Evolutionary conservation across 2,329 filamentous ascomycete species (phyloP).

Genomic region (Dryadomyces sulphureus): DNA sequence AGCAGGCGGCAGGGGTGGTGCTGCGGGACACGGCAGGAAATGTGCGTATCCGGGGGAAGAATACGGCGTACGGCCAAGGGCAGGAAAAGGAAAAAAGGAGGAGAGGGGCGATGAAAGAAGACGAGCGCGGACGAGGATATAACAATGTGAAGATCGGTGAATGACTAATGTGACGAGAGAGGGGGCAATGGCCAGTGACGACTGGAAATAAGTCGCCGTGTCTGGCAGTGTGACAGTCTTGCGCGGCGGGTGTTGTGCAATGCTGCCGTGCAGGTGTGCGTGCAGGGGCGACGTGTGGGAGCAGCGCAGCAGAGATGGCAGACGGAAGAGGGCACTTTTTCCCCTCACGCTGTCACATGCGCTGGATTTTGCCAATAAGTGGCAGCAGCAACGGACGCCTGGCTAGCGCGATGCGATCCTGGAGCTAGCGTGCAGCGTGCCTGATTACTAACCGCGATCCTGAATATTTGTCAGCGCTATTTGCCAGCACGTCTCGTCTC

Average conservation of each 20-base stretch:
- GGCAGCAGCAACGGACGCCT: not conserved
- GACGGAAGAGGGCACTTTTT: constrained; percentile 37
- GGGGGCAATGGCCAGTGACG: no score
- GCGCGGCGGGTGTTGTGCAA: not conserved
- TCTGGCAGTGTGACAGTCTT: no score
- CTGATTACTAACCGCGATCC: not conserved
- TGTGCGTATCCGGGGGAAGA: not conserved
- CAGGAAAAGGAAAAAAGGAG: not conserved
- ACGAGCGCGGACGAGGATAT: no score
- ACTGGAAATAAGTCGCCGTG: no score
- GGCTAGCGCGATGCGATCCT: not conserved
- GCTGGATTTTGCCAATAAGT: not conserved
- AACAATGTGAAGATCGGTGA: not conserved
- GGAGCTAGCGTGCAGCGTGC: no score
- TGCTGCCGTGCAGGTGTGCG: not conserved
- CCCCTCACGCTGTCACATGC: constrained; percentile 7
- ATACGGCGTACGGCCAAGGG: no score
- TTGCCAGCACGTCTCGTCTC: no score
- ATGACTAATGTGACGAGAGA: no score
- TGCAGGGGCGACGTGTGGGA: not conserved
- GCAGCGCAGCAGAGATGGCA: not conserved
- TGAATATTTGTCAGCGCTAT: no score
- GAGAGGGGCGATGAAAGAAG: no score
- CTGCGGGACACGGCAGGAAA: not conserved
- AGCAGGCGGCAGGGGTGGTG: not conserved